Percentiles rank a stretch among this genome's conserved stretches.
These are phyloP conservation scores for Vairimorpha apis DNA, from an alignment of 371 early-diverging fungal species.

Conservation along the genomic window DNA sequence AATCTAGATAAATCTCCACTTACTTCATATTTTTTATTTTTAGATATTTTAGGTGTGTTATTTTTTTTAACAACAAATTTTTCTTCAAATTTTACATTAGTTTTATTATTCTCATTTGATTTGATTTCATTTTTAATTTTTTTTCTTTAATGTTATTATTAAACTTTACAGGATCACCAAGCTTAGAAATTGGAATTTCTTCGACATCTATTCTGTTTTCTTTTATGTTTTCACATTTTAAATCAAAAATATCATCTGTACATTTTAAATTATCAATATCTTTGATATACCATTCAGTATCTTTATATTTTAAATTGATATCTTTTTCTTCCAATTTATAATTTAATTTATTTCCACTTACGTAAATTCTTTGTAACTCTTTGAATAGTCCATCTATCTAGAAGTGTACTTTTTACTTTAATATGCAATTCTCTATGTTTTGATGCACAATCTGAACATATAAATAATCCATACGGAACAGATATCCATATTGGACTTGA, in stretches of 20 bases:
- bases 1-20: not conserved
- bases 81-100: not conserved
- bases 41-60: not conserved
- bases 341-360: slow-evolving; percentile 45
- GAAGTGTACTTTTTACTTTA: slow-evolving; percentile 38
- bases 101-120: not conserved
- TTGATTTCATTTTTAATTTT: not conserved
- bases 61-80: slow-evolving; percentile 1
- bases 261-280: slow-evolving; percentile 29
- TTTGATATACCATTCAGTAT: slow-evolving; percentile 19
- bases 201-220: not conserved
- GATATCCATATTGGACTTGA: slow-evolving; percentile 46
- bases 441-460: slow-evolving; percentile 57
- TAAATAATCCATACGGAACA: slow-evolving; percentile 42
- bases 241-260: slow-evolving; percentile 22
- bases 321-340: slow-evolving; percentile 23
- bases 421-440: slow-evolving; percentile 45
- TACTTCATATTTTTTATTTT: slow-evolving; percentile 9
- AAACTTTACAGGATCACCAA: not conserved
- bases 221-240: slow-evolving; percentile 6
- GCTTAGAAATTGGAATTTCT: not conserved
- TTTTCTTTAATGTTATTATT: not conserved
- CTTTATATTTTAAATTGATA: slow-evolving; percentile 42
- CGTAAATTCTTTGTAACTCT: slow-evolving; percentile 49
- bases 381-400: slow-evolving; percentile 49